These are phyloP conservation scores for Phytophthora pluvialis DNA, from an alignment of 352 stramenopile genomes.

Conservation along the genomic window DNA sequence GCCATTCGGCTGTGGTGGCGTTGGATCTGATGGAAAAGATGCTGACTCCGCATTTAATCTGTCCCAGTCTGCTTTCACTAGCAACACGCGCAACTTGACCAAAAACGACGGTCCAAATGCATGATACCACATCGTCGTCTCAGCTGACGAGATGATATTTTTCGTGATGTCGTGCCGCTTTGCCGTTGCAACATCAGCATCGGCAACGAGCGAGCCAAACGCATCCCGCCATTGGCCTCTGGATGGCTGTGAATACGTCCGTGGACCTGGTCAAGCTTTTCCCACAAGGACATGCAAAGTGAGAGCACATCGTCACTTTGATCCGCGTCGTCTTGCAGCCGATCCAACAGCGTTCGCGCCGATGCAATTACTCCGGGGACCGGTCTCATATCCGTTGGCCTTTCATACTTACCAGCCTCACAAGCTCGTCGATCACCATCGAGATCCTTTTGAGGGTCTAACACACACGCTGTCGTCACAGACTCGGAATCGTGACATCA, in stretches of 20 bases:
- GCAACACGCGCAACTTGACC: conserved; percentile 6
- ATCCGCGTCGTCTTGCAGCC: no score
- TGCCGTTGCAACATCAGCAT: background rate
- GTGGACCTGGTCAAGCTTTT: background rate
- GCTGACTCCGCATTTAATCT: no score
- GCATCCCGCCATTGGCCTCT: background rate
- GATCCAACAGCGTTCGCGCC: no score
- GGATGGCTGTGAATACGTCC: background rate
- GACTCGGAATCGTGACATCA: no score
- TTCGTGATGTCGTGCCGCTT: background rate
- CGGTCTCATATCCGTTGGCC: background rate
- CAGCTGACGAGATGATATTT: background rate
- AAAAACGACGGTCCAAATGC: conserved; percentile 10
- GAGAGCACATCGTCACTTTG: no score
- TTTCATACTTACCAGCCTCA: background rate
- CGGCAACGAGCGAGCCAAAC: background rate
- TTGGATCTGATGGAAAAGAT: no score
- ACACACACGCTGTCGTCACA: no score
- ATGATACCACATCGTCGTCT: conserved; percentile 8
- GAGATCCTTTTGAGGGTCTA: conserved; percentile 16
- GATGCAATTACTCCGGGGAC: no score
- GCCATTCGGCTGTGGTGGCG: no score
- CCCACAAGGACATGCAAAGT: conserved; percentile 4
- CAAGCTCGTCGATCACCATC: conserved; percentile 13
- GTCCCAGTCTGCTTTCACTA: no score